Percentiles rank a stretch among this genome's conserved stretches.
Conservation (phyloP, 768 basidiomycete species). For the Suillus weaverae region DNA sequence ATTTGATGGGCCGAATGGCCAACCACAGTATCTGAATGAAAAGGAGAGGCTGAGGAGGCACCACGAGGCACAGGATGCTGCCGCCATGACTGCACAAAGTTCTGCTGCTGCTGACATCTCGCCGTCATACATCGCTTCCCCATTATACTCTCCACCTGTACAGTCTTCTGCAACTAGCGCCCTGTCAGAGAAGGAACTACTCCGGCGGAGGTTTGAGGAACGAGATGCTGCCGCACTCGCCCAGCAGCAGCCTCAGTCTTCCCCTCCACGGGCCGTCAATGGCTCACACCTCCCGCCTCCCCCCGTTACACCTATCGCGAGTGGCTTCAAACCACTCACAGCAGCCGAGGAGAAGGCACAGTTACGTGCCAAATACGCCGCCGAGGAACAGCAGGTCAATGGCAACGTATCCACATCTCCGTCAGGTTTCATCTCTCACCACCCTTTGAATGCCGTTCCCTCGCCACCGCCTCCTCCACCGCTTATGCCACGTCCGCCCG, state of each 20-base stretch:
- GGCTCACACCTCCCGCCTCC: slow-evolving; percentile 33
- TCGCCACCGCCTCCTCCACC: slow-evolving; percentile 58
- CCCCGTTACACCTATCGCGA: slow-evolving; percentile 26
- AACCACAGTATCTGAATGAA: slow-evolving; percentile 49
- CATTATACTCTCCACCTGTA: slow-evolving; percentile 18
- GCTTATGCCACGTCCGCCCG: slow-evolving; percentile 73
- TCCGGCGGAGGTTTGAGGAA: slow-evolving; percentile 56
- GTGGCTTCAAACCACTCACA: slow-evolving; percentile 43
- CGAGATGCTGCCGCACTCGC: slow-evolving; percentile 45
- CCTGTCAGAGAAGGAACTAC: slow-evolving; percentile 55
- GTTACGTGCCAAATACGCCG: slow-evolving; percentile 62
- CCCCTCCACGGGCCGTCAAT: slow-evolving; percentile 27
- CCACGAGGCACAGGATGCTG: slow-evolving; percentile 69
- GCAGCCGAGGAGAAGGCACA: slow-evolving; percentile 82
- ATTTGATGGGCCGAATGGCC: slow-evolving; percentile 44
- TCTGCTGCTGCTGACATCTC: slow-evolving; percentile 18
- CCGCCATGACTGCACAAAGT: slow-evolving; percentile 35
- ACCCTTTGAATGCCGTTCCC: slow-evolving; percentile 7
- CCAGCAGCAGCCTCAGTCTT: slow-evolving; percentile 21
- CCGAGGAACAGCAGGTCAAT: slow-evolving; percentile 43
- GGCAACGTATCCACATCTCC: slow-evolving; percentile 14
- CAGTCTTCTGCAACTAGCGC: slow-evolving; percentile 26
- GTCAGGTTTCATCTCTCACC: slow-evolving; percentile 21
- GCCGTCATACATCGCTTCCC: slow-evolving; percentile 16
- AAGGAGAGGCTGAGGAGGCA: slow-evolving; percentile 67